A percentile compares a stretch with the other conserved stretches of the same genome.
Evolutionary conservation across 441 rosid species (phyloP).

Genomic region (Bruguiera hainesii): DNA sequence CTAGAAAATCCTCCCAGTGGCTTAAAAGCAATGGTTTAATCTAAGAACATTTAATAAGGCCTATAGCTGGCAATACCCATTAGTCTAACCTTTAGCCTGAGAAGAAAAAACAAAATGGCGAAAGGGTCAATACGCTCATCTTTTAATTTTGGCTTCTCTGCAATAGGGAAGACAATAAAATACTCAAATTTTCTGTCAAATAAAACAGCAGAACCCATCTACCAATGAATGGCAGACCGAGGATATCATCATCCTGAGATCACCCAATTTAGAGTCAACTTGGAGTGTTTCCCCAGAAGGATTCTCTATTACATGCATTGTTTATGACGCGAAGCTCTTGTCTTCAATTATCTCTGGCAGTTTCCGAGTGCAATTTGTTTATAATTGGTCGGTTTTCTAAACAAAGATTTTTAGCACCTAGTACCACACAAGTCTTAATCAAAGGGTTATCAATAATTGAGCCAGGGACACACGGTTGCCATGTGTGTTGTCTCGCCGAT

Average conservation of each 20-base stretch:
- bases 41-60: conserved; percentile 19
- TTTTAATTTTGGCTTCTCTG: conserved; percentile 16
- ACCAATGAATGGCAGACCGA: conserved; percentile 10
- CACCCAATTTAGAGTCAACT: conserved; percentile 20
- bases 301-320: conserved; percentile 16
- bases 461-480: conserved; percentile 19
- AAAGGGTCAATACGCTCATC: conserved; percentile 41
- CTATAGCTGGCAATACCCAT: conserved; percentile 36
- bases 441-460: conserved; percentile 35
- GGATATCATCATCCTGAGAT: conserved; percentile 18
- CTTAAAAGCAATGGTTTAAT: conserved; percentile 2
- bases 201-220: conserved; percentile 9
- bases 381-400: conserved; percentile 15
- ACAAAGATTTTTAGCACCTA: conserved; percentile 13
- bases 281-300: conserved; percentile 31
- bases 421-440: conserved; percentile 19
- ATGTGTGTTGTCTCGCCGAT: conserved; percentile 19
- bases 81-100: conserved; percentile 17
- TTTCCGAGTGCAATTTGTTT: conserved; percentile 24
- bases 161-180: not conserved
- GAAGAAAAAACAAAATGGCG: conserved; percentile 35
- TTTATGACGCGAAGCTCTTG: conserved; percentile 1
- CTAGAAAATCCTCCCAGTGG: conserved; percentile 22
- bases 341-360: conserved; percentile 5
- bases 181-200: not conserved